Conservation (phyloP, 2,329 filamentous ascomycete genomes). For the Xylariaceae sp. region DNA sequence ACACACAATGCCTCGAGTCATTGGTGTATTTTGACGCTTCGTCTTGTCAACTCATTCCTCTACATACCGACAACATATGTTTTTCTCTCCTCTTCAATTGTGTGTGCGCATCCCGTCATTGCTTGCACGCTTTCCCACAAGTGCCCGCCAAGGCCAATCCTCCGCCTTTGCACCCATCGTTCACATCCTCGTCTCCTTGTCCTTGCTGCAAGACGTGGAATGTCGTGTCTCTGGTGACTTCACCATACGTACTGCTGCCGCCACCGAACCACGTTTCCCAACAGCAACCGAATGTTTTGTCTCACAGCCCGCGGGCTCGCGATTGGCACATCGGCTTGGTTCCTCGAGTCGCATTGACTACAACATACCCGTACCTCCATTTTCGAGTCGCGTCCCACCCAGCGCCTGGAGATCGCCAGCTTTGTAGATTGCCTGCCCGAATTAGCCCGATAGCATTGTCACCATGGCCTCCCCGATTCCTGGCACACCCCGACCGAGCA, state of each 20-base stretch:
- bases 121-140: too few relatives aligned
- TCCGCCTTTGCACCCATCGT: neutral
- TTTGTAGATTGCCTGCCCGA: slow-evolving; percentile 1
- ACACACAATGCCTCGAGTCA: too few relatives aligned
- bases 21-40: too few relatives aligned
- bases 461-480: slow-evolving; percentile 20
- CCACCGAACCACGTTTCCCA: neutral
- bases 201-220: slow-evolving; percentile 3
- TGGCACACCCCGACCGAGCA: slow-evolving; percentile 1
- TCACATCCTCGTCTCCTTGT: neutral
- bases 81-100: too few relatives aligned
- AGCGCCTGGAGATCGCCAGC: neutral
- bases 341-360: neutral
- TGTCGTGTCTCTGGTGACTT: slow-evolving; percentile 7
- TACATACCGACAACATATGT: too few relatives aligned
- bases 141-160: neutral
- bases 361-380: neutral
- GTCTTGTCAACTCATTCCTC: too few relatives aligned
- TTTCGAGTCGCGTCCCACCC: neutral
- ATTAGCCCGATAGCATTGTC: neutral
- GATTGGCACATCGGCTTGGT: neutral
- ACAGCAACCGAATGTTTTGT: slow-evolving; percentile 1
- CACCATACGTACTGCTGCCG: slow-evolving; percentile 7
- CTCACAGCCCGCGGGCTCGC: neutral
- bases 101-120: too few relatives aligned